Percentiles rank a stretch among this genome's conserved stretches.
These are phyloP conservation scores for Gaillardinia entomophila DNA, from an alignment of 805 yeast genomes.

Conservation along the genomic window DNA sequence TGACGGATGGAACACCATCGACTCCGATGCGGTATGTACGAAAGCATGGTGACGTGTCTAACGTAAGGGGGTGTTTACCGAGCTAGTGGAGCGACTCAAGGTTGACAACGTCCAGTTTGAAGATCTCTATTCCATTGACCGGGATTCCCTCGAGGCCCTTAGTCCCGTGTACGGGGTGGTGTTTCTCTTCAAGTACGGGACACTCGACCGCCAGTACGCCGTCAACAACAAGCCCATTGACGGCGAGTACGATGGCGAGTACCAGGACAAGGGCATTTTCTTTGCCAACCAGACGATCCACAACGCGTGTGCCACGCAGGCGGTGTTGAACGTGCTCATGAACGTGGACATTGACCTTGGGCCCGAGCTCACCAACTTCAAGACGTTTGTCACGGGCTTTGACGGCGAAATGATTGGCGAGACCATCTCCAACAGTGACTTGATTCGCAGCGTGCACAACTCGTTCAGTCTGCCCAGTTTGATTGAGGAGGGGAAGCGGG, in stretches of 20 bases:
- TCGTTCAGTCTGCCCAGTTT: constrained; percentile 54
- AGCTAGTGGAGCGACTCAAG: constrained; percentile 50
- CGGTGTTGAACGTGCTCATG: constrained; percentile 52
- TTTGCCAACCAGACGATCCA: constrained; percentile 61
- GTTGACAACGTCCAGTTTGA: constrained; percentile 51
- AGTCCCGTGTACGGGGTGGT: constrained; percentile 53
- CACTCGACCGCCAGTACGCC: constrained; percentile 27
- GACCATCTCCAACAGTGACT: constrained; percentile 52
- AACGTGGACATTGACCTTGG: constrained; percentile 46
- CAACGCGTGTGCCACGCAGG: constrained; percentile 74
- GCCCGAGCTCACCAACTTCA: constrained; percentile 40
- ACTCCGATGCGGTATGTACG: constrained; percentile 50
- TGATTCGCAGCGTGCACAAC: constrained; percentile 52
- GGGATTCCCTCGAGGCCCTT: constrained; percentile 27
- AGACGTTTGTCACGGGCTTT: constrained; percentile 45
- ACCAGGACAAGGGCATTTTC: constrained; percentile 35
- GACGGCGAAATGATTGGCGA: constrained; percentile 58
- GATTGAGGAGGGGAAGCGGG: constrained; percentile 31
- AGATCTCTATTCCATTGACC: constrained; percentile 51
- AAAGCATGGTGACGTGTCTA: constrained; percentile 5
- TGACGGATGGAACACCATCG: constrained; percentile 56
- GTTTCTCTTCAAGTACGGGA: constrained; percentile 56
- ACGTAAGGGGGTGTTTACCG: constrained; percentile 53
- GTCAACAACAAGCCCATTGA: constrained; percentile 30
- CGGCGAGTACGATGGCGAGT: constrained; percentile 38